A percentile compares a stretch with the other conserved stretches of the same genome.
These are phyloP conservation scores for Trichoderma harzianum DNA, from an alignment of 2,329 filamentous ascomycete species.

Conservation along the genomic window DNA sequence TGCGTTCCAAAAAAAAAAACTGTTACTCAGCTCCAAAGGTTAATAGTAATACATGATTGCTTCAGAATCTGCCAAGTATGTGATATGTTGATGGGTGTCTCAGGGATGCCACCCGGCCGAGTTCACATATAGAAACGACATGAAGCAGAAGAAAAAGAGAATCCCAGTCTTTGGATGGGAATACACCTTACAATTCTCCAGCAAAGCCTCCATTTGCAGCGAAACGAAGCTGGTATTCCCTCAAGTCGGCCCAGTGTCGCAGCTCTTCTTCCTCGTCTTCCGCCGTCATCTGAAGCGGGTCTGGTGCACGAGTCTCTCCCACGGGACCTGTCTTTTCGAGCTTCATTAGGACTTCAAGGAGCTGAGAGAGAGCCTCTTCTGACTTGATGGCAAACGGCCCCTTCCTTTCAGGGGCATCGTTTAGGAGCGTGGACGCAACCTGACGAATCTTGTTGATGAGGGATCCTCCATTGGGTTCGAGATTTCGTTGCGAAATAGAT, in stretches of 20 bases:
- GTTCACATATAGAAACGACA: too few species aligned
- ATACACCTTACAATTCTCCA: background rate
- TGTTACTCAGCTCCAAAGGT: background rate
- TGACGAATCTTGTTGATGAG: conserved; percentile 81
- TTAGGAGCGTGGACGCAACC: conserved; percentile 75
- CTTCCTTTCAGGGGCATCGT: conserved; percentile 51
- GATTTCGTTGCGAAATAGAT: conserved; percentile 77
- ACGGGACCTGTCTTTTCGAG: conserved; percentile 61
- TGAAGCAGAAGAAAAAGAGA: background rate
- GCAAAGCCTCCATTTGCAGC: conserved; percentile 59
- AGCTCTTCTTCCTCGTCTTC: conserved; percentile 74
- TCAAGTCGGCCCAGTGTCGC: conserved; percentile 71
- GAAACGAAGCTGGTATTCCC: conserved; percentile 74
- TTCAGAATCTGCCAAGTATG: background rate
- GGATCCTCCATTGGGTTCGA: conserved; percentile 67
- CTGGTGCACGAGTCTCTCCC: conserved; percentile 30
- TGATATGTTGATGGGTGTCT: background rate
- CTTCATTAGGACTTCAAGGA: conserved; percentile 71
- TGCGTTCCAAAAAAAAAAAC: background rate
- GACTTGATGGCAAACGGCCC: conserved; percentile 52
- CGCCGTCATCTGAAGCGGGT: conserved; percentile 40
- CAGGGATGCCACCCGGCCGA: background rate
- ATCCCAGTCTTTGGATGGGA: background rate
- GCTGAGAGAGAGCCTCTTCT: conserved; percentile 67
- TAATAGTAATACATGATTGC: background rate